Percentiles rank a stretch among this genome's conserved stretches.
These are phyloP conservation scores for Colletotrichum camelliae DNA, from an alignment of 2,329 filamentous ascomycete genomes.

Conservation along the genomic window DNA sequence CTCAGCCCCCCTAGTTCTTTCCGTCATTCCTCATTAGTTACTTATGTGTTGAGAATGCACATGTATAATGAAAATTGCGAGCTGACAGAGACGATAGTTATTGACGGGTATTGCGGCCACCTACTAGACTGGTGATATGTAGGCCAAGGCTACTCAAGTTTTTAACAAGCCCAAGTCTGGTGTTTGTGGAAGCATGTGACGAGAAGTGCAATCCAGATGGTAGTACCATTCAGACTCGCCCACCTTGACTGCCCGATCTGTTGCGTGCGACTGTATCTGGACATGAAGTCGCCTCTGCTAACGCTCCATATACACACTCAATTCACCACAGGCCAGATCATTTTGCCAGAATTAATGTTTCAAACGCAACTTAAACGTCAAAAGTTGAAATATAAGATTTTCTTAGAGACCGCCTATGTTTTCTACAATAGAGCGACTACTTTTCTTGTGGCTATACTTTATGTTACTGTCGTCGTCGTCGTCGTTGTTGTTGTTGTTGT, in stretches of 20 bases:
- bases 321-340: neutral
- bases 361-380: neutral
- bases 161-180: neutral
- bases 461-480: too few species aligned
- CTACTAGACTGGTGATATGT: neutral
- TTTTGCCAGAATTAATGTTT: neutral
- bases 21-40: neutral
- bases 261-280: neutral
- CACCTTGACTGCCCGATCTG: neutral
- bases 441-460: too few species aligned
- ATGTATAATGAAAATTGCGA: neutral
- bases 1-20: neutral
- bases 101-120: neutral
- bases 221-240: neutral
- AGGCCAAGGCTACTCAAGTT: neutral
- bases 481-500: too few species aligned
- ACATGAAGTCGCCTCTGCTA: neutral
- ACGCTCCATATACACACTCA: neutral
- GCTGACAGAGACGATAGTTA: neutral
- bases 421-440: too few species aligned
- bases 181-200: neutral
- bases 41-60: neutral
- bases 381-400: neutral
- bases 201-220: neutral
- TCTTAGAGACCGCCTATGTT: neutral